Base-by-base conservation (phyloP, 257 asterid species). In the Nicotiana attenuata region DNA sequence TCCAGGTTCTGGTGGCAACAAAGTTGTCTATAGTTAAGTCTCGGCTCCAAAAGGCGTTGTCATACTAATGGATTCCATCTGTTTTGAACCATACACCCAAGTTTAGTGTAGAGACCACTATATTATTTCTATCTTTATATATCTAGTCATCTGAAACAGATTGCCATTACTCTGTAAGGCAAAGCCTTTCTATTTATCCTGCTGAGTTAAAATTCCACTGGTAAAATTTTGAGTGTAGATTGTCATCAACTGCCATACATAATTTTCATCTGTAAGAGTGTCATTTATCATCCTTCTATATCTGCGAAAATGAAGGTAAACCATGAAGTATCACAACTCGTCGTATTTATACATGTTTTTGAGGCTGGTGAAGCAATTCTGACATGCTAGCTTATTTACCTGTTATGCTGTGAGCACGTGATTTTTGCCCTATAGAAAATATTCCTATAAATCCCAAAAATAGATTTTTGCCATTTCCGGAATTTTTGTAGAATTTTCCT, bases 151-250 rank as follows among this genome's bases (percentile, higher is more conserved):
- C 69, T 77, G 82, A 65, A 65, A 76, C 79, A 31, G 50, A 35
- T 64, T 71, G 73, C 78, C 61, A 47, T 26, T 22, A 14, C 73
- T 35, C 78, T 53, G 29, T 33, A 77, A 77, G 66, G 79, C 63
- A 67, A 83, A 77, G 82, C 82, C 82, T 77, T 83, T 20, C n/a
- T 24, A 65, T 65, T 35, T 83, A 55, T 66, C 61, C 82, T 77
- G 64, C 75, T 55, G 73, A 56, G 69, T 77, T 53, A 3, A 31
- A 59, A 47, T 63, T 52, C 59, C 63, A 53, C 79, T 33, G 41
- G 73, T 55, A 13, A 52, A 59, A 35, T 69, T 47, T 67, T 73
- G 78, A 47, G 61, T 73, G 78, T 41, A 71, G 22, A 47, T 47
- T 73, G 60, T 14, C 0, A 14, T 71, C 60, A 22, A 20, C 60